Evolutionary conservation across 495 filamentous ascomycete species (phyloP), one percentile per base, ranked within the genome.

Genomic region (Penicillium atrosanguineum): DNA sequence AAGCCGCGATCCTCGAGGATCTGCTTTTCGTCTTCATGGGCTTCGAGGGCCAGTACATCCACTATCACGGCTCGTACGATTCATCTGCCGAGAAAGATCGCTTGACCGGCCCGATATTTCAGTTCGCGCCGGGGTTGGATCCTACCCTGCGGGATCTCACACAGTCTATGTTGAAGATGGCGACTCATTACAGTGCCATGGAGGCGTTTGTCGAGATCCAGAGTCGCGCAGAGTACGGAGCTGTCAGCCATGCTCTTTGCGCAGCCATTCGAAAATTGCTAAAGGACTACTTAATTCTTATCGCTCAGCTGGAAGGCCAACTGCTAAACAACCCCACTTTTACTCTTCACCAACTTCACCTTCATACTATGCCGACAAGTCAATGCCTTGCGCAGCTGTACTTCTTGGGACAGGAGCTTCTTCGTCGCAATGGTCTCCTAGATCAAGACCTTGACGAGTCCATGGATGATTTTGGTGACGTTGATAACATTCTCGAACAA

Each of bases 21-120:
- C 71, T 98, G 19, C 68, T 97, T 31, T 97, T 91, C 67, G 91
- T 95, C 4, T 93, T 97, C 58, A 97, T 97, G 93, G 94, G 94
- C n/a, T 95, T 90, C 55, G 94, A 98, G 71, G 94, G 94, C 25
- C 91, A 95, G 68, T 97, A 97, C 68, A 88, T 97, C 58, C 90
- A 91, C 53, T 97, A 90, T 59, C 78, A 79, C 36, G 83, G 84
- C 50, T 80, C 83, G 3, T 97, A 96, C 69, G 87, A 96, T 53
- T 90, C 94, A 0, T 69, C 79, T 6, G 79, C 84, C 12, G 94
- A 98, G 68, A 91, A 91, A 54, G 90, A 94, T 66, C 84, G 91
- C 16, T 73, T 97, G 46, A 77, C 83, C 1, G 94, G 95, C 0
- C 93, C 94, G 4, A 67, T 71, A 8, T 97, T 88, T 72, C 85